These are phyloP conservation scores for Tetrapisispora arboricola DNA, from an alignment of 805 yeast species.

Conservation along the genomic window DNA sequence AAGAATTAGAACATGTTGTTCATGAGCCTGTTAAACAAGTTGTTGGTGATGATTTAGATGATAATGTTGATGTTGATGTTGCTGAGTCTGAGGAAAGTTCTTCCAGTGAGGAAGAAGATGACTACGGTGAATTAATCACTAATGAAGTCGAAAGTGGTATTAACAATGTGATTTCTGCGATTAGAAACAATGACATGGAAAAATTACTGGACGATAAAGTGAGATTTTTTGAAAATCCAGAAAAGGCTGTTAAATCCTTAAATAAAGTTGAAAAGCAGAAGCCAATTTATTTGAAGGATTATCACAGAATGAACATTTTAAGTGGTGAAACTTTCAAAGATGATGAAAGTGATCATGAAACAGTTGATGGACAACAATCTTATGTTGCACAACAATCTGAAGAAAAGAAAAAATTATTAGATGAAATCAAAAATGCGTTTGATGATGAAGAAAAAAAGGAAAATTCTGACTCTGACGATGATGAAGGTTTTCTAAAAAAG, in stretches of 20 bases:
- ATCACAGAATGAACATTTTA: slow-evolving; percentile 76
- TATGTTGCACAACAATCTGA: slow-evolving; percentile 67
- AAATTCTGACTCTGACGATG: slow-evolving; percentile 35
- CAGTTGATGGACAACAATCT: slow-evolving; percentile 40
- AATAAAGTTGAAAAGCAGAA: slow-evolving; percentile 36
- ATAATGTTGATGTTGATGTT: slow-evolving; percentile 21
- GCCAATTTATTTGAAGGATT: slow-evolving; percentile 85
- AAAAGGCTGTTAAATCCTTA: slow-evolving; percentile 29
- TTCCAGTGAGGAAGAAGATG: slow-evolving; percentile 66
- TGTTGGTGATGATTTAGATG: slow-evolving; percentile 17
- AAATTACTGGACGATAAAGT: slow-evolving; percentile 54
- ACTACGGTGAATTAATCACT: slow-evolving; percentile 78
- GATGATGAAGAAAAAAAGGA: slow-evolving; percentile 36
- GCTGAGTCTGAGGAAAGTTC: slow-evolving; percentile 26
- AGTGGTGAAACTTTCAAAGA: slow-evolving; percentile 49
- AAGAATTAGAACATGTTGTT: slow-evolving; percentile 5
- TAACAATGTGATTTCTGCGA: slow-evolving; percentile 56
- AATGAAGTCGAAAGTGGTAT: slow-evolving; percentile 78
- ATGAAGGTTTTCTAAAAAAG: slow-evolving; percentile 46
- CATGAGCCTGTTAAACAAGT: not conserved
- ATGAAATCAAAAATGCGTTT: slow-evolving; percentile 67
- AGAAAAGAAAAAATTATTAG: slow-evolving; percentile 60
- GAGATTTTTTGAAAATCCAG: slow-evolving; percentile 65
- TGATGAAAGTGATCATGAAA: slow-evolving; percentile 38
- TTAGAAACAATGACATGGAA: slow-evolving; percentile 54